phyloP scores from a whole-genome alignment of 805 yeast genomes.

The Candida tammaniensis region DNA sequence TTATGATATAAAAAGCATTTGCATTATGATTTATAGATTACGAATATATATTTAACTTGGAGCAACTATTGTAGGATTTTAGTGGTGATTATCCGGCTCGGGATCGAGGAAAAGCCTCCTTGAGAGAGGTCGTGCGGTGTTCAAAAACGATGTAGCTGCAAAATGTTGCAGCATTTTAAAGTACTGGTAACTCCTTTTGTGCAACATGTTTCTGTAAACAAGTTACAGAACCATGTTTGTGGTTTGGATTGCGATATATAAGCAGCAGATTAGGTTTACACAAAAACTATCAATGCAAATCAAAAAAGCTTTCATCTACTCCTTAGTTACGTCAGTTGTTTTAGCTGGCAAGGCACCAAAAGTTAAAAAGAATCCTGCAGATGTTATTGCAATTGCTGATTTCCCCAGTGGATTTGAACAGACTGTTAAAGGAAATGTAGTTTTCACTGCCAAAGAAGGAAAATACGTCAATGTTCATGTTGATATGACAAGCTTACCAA shows the following conservation, averaged over 20 bases:
- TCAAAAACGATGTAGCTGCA: no score
- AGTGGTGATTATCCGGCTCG: constrained; percentile 1
- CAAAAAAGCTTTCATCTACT: constrained; percentile 4
- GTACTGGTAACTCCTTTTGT: no score
- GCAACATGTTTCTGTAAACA: no score
- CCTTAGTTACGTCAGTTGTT: constrained; percentile 7
- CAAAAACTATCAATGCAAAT: constrained; percentile 10
- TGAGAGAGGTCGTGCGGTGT: no score
- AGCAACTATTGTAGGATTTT: no score
- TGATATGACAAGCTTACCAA: constrained; percentile 68
- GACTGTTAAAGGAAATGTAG: constrained; percentile 50
- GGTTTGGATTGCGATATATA: no score
- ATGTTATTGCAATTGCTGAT: constrained; percentile 55
- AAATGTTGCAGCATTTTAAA: no score
- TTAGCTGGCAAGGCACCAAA: constrained; percentile 49
- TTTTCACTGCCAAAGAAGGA: constrained; percentile 54
- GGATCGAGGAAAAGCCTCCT: constrained; percentile 1
- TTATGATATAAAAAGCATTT: constrained; percentile 68
- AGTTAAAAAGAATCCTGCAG: constrained; percentile 46
- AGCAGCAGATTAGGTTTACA: no score
- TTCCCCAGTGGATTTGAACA: constrained; percentile 44
- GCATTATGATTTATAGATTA: constrained; percentile 7
- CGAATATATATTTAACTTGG: constrained; percentile 5
- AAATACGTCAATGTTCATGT: constrained; percentile 64
- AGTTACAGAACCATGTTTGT: no score